Evolutionary conservation across 176 grass and related monocot genomes (phyloP).

Genomic region (Oropetium thomaeum): DNA sequence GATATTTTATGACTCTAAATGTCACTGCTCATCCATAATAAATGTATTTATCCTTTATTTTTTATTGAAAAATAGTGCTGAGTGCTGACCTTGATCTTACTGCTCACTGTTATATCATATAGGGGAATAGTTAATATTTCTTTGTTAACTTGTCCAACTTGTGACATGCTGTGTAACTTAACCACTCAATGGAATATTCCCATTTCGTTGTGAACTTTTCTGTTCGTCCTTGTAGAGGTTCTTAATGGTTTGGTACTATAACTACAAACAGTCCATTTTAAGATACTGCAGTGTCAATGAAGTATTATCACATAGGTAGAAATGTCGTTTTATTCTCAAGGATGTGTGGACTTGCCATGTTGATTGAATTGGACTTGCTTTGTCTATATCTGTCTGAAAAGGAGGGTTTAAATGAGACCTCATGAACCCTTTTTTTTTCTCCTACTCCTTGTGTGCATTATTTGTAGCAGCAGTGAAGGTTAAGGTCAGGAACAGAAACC

Average conservation of each 20-base stretch:
- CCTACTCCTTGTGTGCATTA: neutral
- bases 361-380: neutral
- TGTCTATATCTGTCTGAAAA: neutral
- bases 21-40: neutral
- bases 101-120: neutral
- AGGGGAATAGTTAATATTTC: neutral
- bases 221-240: neutral
- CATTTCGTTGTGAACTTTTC: neutral
- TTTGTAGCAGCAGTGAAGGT: neutral
- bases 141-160: neutral
- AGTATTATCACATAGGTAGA: neutral
- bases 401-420: neutral
- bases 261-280: neutral
- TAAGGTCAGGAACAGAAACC: neutral
- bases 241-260: neutral
- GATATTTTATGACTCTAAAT: neutral
- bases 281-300: neutral
- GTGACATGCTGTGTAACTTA: neutral
- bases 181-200: neutral
- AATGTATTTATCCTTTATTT: neutral
- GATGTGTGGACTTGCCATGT: conserved; percentile 11
- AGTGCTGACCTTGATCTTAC: neutral
- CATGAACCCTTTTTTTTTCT: neutral
- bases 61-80: neutral
- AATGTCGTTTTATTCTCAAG: neutral